Conservation (phyloP, 805 yeast genomes). For the Sugiyamaella americana region DNA sequence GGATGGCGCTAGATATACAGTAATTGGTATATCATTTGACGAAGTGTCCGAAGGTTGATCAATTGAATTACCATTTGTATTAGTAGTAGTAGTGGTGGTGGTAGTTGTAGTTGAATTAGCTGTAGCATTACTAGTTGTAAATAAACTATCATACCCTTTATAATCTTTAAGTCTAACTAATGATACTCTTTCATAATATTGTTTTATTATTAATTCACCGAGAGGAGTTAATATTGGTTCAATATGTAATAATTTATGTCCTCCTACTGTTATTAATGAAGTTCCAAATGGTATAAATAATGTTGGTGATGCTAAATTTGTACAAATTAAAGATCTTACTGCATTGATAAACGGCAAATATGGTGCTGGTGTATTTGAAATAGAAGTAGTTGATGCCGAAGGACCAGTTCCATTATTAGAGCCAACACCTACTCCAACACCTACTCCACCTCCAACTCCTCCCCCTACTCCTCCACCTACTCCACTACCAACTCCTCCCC, state of each 20-base stretch:
- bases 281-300: constrained; percentile 19
- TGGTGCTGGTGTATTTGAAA: constrained; percentile 13
- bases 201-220: constrained; percentile 22
- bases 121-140: not conserved
- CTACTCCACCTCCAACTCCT: not conserved
- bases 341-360: constrained; percentile 24
- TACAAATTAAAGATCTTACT: constrained; percentile 14
- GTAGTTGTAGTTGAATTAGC: not conserved
- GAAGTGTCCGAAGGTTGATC: not conserved
- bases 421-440: not conserved
- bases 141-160: not conserved
- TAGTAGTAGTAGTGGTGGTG: not conserved
- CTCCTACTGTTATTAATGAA: constrained; percentile 11
- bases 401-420: not conserved
- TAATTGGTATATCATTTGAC: not conserved
- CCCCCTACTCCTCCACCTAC: not conserved
- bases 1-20: constrained; percentile 11
- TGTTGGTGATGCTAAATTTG: constrained; percentile 10
- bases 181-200: constrained; percentile 10
- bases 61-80: not conserved
- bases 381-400: not conserved
- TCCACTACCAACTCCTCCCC: not conserved
- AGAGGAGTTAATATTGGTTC: constrained; percentile 18
- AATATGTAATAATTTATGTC: constrained; percentile 17
- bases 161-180: not conserved